Evolutionary conservation across 768 basidiomycete species (phyloP), one percentile per base, ranked within the genome.

Genomic region (Paxillus involutus): DNA sequence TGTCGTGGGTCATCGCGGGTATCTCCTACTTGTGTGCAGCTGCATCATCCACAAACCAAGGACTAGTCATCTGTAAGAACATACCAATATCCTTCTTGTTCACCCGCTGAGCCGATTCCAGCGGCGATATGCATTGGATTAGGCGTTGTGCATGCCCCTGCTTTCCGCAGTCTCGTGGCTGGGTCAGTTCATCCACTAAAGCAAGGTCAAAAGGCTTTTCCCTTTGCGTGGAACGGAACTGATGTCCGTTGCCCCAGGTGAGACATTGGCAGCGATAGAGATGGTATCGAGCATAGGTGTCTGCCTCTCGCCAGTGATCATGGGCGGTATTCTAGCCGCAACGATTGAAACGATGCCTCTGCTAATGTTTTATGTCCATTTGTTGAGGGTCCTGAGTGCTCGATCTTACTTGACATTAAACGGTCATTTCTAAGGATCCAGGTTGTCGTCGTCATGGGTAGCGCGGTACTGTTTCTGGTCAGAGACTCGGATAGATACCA

Each of bases 241-340:
- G 37, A 59, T 21, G 0, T 8, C 10, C 8, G 33, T 16, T 11
- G 3, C 19, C 10, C 19, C 33, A 70, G 69, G 69, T 40, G 64
- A 70, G 13, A 61, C 66, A 37, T 40, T 70, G 37, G 68, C 68
- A 39, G 64, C 64, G 1, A 46, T 70, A 33, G 62, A 63, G 19
- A 70, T 71, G 56, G 61, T 71, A 2, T 19, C 53, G 5, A 57
- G 56, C 12, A 52, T 60, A 3, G 70, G 62, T 29, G 14, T 8
- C 4, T 14, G 60, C 3, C 53, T 70, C 29, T 70, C 70, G 4
- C 66, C 68, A 3, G 29, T 71, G 48, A 49, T 72, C 42, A 68
- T 71, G 66, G 69, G 69, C 7, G 45, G 66, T 39, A 59, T 70
- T 33, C 43, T 70, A 24, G 61, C 64, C 11, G 51, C 56, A 35